Percentiles rank a stretch among this genome's conserved stretches.
phyloP scores from a whole-genome alignment of 73 alveolate genomes.

The Durusdinium trenchii region DNA sequence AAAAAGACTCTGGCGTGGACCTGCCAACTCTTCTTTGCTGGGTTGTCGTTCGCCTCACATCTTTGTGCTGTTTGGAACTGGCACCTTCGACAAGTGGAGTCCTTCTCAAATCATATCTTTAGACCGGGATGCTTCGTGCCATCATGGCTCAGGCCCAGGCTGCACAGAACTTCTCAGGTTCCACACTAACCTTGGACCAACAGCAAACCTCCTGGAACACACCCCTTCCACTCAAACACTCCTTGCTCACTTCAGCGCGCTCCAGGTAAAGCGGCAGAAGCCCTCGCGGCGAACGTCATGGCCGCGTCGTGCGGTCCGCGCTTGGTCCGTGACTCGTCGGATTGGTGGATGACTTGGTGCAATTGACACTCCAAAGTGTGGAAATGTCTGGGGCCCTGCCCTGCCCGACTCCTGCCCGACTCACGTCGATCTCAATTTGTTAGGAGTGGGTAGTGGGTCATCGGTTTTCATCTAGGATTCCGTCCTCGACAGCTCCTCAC shows the following conservation, averaged over 20 bases:
- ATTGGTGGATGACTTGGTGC: neutral
- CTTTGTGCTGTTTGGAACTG: neutral
- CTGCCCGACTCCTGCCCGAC: too few species aligned
- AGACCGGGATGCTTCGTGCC: neutral
- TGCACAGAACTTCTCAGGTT: neutral
- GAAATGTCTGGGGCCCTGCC: too few species aligned
- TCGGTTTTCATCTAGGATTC: neutral
- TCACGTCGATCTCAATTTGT: neutral
- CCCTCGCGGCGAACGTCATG: neutral
- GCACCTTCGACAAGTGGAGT: neutral
- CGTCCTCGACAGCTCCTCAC: too few species aligned
- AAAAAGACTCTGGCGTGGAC: too few species aligned
- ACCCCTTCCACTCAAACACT: neutral
- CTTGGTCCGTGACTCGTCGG: neutral
- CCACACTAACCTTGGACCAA: neutral
- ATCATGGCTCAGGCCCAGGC: neutral
- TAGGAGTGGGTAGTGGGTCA: neutral
- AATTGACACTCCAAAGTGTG: neutral
- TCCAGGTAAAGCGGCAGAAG: neutral
- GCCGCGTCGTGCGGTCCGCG: too few species aligned
- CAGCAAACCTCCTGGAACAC: neutral
- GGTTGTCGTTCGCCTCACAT: too few species aligned
- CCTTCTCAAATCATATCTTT: neutral
- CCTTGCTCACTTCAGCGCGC: neutral
- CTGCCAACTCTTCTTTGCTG: too few species aligned